Evolutionary conservation across 352 stramenopile genomes (phyloP).

Genomic region (Blastocystis sp.): DNA sequence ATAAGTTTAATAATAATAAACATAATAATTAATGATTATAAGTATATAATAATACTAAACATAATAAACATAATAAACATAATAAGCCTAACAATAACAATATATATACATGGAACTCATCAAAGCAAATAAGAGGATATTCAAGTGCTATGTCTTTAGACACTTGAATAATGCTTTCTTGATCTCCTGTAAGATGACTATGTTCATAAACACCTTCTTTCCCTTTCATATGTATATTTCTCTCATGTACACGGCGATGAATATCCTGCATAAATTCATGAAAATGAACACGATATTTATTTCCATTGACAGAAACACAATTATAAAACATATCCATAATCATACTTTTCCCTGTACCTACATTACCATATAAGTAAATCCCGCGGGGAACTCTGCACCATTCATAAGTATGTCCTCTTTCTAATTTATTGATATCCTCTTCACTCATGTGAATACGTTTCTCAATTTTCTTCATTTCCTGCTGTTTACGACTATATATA

Average conservation of each 20-base stretch:
- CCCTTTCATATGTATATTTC: no score
- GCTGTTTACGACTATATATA: slow-evolving; percentile 13
- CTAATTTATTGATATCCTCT: not conserved
- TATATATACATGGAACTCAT: slow-evolving; percentile 44
- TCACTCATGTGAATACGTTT: not conserved
- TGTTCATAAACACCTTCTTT: slow-evolving; percentile 57
- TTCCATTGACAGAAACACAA: slow-evolving; percentile 6
- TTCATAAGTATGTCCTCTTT: slow-evolving; percentile 2
- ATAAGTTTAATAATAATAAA: no score
- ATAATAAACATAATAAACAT: no score
- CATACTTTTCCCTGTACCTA: slow-evolving; percentile 84
- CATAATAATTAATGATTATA: no score
- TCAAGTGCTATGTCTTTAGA: slow-evolving; percentile 19
- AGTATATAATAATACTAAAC: no score
- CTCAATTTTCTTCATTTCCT: not conserved
- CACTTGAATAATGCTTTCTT: slow-evolving; percentile 37
- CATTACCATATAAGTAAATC: slow-evolving; percentile 75
- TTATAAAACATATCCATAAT: slow-evolving; percentile 80
- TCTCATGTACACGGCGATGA: slow-evolving; percentile 66
- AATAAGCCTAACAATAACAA: no score
- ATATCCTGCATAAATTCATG: slow-evolving; percentile 88
- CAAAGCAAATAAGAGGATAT: slow-evolving; percentile 25
- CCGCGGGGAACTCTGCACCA: slow-evolving; percentile 44
- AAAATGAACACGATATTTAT: slow-evolving; percentile 69
- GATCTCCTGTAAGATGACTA: slow-evolving; percentile 44